These are phyloP conservation scores for Phytophthora fragariaefolia DNA, from an alignment of 352 stramenopile genomes.

Conservation along the genomic window DNA sequence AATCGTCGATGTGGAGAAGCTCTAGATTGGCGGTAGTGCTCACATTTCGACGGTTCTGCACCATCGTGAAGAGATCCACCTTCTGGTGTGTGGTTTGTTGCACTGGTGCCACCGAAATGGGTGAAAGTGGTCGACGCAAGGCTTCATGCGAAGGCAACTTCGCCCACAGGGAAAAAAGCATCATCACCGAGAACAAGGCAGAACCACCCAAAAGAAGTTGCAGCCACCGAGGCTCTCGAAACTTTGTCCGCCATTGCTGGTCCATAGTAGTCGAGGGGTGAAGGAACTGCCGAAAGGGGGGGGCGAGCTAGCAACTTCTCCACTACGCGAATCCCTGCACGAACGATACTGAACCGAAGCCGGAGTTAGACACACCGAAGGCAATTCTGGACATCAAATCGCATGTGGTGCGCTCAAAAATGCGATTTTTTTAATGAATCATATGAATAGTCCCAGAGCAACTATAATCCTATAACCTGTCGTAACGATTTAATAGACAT, in stretches of 20 bases:
- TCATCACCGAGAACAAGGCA: conserved; percentile 16
- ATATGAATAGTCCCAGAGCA: too few relatives aligned
- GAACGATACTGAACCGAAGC: too few relatives aligned
- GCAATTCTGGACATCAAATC: too few relatives aligned
- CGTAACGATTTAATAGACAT: too few relatives aligned
- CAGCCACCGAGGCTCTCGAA: conserved; percentile 11
- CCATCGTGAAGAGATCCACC: conserved; percentile 14
- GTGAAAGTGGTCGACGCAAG: conserved; percentile 9
- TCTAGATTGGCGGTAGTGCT: not conserved
- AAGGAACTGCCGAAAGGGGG: too few relatives aligned
- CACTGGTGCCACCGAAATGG: too few relatives aligned
- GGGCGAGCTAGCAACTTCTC: too few relatives aligned
- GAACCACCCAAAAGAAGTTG: conserved; percentile 16
- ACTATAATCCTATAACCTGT: too few relatives aligned
- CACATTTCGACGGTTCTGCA: conserved; percentile 15
- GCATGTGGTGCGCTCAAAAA: too few relatives aligned
- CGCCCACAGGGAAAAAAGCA: conserved; percentile 21
- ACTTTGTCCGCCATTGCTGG: not conserved
- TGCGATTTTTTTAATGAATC: too few relatives aligned
- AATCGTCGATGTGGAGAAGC: conserved; percentile 35
- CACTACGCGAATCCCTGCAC: too few relatives aligned
- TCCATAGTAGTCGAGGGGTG: not conserved
- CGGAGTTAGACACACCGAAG: too few relatives aligned
- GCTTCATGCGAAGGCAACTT: conserved; percentile 18
- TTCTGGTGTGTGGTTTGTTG: not conserved